Evolutionary conservation across 371 early-diverging fungal species (phyloP).

Genomic region (Zopfochytrium polystomum): DNA sequence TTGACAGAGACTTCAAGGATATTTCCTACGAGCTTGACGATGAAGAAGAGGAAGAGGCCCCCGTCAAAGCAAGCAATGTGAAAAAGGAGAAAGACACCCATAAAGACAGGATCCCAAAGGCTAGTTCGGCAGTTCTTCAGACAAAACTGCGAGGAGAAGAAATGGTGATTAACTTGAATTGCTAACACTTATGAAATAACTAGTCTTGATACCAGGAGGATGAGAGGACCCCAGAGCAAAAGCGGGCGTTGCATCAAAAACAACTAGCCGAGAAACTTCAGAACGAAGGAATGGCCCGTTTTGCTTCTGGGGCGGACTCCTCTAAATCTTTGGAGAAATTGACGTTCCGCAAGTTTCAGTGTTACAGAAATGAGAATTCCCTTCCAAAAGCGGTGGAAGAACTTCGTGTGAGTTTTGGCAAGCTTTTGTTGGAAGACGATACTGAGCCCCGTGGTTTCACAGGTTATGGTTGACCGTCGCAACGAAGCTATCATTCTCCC

Average conservation of each 20-base stretch:
- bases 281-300: constrained; percentile 76
- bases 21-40: constrained; percentile 54
- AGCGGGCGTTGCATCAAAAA: constrained; percentile 84
- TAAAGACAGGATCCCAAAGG: constrained; percentile 24
- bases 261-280: constrained; percentile 70
- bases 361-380: constrained; percentile 85
- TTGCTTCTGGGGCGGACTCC: constrained; percentile 62
- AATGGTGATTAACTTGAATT: constrained; percentile 17
- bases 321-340: constrained; percentile 62
- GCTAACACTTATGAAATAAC: background rate
- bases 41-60: constrained; percentile 57
- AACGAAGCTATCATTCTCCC: constrained; percentile 89
- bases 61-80: too few species aligned
- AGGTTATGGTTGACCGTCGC: constrained; percentile 90
- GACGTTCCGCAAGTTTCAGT: constrained; percentile 83
- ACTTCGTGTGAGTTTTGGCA: constrained; percentile 43
- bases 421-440: constrained; percentile 7
- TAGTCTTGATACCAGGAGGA: constrained; percentile 43
- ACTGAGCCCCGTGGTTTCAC: constrained; percentile 9
- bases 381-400: constrained; percentile 74
- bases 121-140: constrained; percentile 74
- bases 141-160: constrained; percentile 86
- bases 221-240: constrained; percentile 74
- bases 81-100: constrained; percentile 55
- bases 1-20: constrained; percentile 69